These are phyloP conservation scores for Noccaea bulbosa DNA, from an alignment of 345 rosid genomes.

Conservation along the genomic window DNA sequence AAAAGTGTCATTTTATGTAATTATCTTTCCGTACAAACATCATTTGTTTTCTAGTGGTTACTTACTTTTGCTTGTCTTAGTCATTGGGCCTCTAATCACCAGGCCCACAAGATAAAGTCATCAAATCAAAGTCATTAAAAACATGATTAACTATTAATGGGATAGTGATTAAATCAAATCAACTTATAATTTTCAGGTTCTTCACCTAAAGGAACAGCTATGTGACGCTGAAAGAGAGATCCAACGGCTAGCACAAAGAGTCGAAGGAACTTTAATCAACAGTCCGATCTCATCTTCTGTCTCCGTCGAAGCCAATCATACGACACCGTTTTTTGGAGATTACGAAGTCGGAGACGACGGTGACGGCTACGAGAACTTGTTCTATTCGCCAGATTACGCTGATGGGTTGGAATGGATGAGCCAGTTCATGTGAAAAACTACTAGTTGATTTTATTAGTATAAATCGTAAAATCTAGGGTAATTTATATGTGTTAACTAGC, in stretches of 20 bases:
- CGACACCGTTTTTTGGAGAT: constrained; percentile 53
- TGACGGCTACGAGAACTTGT: constrained; percentile 41
- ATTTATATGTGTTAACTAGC: not conserved
- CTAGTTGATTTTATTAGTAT: constrained; percentile 8
- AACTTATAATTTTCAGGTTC: constrained; percentile 48
- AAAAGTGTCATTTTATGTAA: constrained; percentile 25
- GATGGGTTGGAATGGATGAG: constrained; percentile 66
- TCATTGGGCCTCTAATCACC: constrained; percentile 32
- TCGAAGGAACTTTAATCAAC: constrained; percentile 48
- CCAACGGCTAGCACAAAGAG: constrained; percentile 51
- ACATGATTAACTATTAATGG: constrained; percentile 33
- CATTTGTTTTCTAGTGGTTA: constrained; percentile 29
- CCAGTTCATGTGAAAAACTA: constrained; percentile 39
- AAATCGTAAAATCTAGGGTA: constrained; percentile 8
- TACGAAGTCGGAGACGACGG: constrained; percentile 47
- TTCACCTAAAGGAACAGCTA: constrained; percentile 60
- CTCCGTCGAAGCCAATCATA: constrained; percentile 46
- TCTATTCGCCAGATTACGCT: constrained; percentile 50
- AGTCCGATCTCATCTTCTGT: constrained; percentile 58
- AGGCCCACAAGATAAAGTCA: constrained; percentile 28
- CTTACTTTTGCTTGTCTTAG: constrained; percentile 25
- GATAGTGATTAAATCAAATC: constrained; percentile 15
- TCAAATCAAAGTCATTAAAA: constrained; percentile 30
- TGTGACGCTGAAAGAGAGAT: constrained; percentile 59
- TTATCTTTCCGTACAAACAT: constrained; percentile 35